These are phyloP conservation scores for Fusarium sarcochroum DNA, from an alignment of 2,329 filamentous ascomycete genomes.

Conservation along the genomic window DNA sequence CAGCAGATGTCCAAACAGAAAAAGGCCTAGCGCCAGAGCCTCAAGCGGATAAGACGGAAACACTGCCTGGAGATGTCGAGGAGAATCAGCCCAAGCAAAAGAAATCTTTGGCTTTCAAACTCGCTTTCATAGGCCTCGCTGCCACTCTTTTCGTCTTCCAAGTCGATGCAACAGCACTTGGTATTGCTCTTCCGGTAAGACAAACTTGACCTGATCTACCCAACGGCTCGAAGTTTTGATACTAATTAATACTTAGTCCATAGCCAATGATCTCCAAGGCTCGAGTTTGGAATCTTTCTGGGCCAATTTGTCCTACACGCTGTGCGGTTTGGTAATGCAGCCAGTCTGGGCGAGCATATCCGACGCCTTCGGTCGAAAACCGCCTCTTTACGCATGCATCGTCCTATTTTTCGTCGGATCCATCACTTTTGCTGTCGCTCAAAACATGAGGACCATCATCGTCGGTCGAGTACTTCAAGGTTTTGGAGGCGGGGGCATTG, in stretches of 20 bases:
- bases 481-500: conserved; percentile 21
- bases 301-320: conserved; percentile 21
- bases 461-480: conserved; percentile 22
- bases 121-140: conserved; percentile 17
- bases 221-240: too few relatives aligned
- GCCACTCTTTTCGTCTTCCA: conserved; percentile 20
- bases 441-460: conserved; percentile 17
- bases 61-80: background rate
- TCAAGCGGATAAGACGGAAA: background rate
- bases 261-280: conserved; percentile 23
- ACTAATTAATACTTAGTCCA: background rate
- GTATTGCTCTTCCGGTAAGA: conserved; percentile 19
- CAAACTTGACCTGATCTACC: background rate
- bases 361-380: conserved; percentile 24
- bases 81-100: background rate
- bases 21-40: background rate
- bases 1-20: background rate
- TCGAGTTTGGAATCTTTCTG: conserved; percentile 26
- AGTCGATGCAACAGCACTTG: conserved; percentile 24
- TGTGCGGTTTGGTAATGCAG: conserved; percentile 26
- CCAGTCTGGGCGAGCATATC: conserved; percentile 26
- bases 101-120: conserved; percentile 19
- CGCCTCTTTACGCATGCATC: conserved; percentile 13
- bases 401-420: conserved; percentile 14
- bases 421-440: conserved; percentile 17